Conservation (phyloP, 345 rosid species). For the Sapria himalayana region DNA sequence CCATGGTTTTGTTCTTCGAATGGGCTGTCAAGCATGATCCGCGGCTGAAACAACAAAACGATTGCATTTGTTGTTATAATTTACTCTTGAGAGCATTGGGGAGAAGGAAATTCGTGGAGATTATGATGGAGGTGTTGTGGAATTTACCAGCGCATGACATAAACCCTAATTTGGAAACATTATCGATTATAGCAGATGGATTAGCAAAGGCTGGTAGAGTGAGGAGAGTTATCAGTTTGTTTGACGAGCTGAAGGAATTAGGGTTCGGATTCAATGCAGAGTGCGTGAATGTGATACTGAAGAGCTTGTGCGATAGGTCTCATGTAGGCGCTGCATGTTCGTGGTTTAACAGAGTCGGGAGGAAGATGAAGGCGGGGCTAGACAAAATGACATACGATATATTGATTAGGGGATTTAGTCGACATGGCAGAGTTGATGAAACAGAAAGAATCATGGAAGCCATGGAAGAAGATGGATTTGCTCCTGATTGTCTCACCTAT, state of each 20-base stretch:
- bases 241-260: constrained; percentile 26
- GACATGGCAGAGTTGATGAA: constrained; percentile 32
- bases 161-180: constrained; percentile 20
- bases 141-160: constrained; percentile 22
- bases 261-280: constrained; percentile 32
- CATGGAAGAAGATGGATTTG: constrained; percentile 37
- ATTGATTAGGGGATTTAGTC: constrained; percentile 61
- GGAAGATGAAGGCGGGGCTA: constrained; percentile 26
- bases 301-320: constrained; percentile 41
- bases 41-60: constrained; percentile 17
- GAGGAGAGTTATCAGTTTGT: constrained; percentile 28
- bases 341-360: constrained; percentile 26
- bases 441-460: constrained; percentile 38
- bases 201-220: constrained; percentile 30
- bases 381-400: constrained; percentile 35
- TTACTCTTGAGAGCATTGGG: constrained; percentile 50
- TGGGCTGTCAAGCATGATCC: constrained; percentile 53
- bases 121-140: constrained; percentile 21
- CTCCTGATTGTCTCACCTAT: constrained; percentile 32
- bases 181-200: constrained; percentile 36
- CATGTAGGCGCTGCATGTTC: constrained; percentile 56
- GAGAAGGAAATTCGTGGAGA: constrained; percentile 42
- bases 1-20: constrained; percentile 43
- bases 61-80: constrained; percentile 27
- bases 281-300: constrained; percentile 44